Evolutionary conservation across 1,284 basidiomycete species (phyloP).

Genomic region (Cryptococcus amylolentus): DNA sequence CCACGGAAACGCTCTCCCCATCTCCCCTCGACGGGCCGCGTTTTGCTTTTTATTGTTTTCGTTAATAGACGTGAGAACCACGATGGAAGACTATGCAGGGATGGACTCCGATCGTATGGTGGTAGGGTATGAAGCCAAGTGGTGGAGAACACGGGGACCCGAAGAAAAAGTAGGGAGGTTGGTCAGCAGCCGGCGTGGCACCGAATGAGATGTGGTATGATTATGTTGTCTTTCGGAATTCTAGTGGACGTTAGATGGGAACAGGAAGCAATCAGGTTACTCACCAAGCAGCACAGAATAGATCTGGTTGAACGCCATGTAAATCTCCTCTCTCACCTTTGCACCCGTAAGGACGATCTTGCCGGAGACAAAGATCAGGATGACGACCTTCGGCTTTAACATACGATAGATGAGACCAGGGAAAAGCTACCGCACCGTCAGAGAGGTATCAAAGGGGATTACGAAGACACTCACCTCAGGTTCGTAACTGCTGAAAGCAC

Average conservation of each 20-base stretch:
- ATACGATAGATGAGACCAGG: constrained; percentile 99
- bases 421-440: constrained; percentile 65
- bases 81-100: too few species aligned
- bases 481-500: constrained; percentile 96
- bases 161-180: not conserved
- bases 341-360: constrained; percentile 99
- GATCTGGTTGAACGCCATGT: constrained; percentile 98
- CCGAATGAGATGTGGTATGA: not conserved
- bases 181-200: not conserved
- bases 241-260: constrained; percentile 9
- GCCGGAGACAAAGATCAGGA: constrained; percentile 97
- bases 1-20: too few species aligned
- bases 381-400: constrained; percentile 99
- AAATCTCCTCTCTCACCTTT: constrained; percentile 99
- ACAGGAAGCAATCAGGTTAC: constrained; percentile 6
- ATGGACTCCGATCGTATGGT: too few species aligned
- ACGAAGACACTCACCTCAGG: constrained; percentile 68
- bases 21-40: too few species aligned
- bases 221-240: constrained; percentile 45
- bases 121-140: too few species aligned
- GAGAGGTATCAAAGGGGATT: not conserved
- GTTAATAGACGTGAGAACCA: too few species aligned
- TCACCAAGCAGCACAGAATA: constrained; percentile 75
- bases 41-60: too few species aligned
- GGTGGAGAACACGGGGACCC: too few species aligned